phyloP scores from a whole-genome alignment of 83 land plant species.

The Picea abies region DNA sequence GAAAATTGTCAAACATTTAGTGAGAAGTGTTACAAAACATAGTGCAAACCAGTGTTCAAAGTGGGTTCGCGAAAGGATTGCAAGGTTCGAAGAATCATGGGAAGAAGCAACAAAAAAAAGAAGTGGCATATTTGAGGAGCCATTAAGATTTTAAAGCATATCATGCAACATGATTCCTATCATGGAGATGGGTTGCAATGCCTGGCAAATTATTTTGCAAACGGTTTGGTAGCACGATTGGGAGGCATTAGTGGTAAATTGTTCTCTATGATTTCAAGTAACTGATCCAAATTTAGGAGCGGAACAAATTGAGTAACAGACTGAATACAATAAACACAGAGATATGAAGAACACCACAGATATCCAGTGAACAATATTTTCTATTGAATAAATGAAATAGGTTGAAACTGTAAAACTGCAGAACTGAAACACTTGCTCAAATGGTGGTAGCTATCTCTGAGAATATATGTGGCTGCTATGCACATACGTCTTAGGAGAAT shows the following conservation, averaged over 20 bases:
- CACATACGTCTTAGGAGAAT: no score
- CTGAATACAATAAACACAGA: no score
- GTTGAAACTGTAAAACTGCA: no score
- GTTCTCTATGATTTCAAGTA: conserved; percentile 33
- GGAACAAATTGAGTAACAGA: no score
- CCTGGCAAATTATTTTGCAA: conserved; percentile 74
- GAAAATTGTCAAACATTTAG: neutral
- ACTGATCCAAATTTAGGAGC: neutral
- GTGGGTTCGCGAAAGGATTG: conserved; percentile 24
- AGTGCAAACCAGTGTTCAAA: conserved; percentile 20
- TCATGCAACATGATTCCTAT: conserved; percentile 69
- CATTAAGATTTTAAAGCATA: conserved; percentile 54
- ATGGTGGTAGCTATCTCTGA: no score
- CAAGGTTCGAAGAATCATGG: conserved; percentile 25
- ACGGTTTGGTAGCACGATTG: conserved; percentile 74
- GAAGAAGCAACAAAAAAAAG: conserved; percentile 32
- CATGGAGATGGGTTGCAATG: conserved; percentile 73
- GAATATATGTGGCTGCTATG: no score
- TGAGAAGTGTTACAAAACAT: conserved; percentile 22
- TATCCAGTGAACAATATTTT: no score
- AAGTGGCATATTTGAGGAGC: conserved; percentile 51
- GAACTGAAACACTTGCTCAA: no score
- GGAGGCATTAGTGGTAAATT: conserved; percentile 66
- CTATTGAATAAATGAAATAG: no score
- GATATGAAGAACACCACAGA: no score